A percentile compares a stretch with the other conserved stretches of the same genome.
Evolutionary conservation across 202 grass and related monocot genomes (phyloP).

Genomic region (Dendrocalamus latiflorus): DNA sequence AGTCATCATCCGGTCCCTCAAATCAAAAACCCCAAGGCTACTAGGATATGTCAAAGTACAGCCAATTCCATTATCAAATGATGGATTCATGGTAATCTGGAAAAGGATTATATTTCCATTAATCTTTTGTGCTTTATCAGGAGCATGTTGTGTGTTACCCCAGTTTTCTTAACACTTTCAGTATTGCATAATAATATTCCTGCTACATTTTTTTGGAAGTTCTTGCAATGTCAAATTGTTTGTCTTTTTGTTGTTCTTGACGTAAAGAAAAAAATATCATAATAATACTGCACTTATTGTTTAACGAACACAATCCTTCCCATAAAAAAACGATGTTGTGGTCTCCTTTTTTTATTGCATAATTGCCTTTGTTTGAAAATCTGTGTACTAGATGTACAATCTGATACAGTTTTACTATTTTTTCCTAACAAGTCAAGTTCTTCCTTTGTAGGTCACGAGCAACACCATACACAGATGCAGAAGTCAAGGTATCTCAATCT

Average conservation of each 20-base stretch:
- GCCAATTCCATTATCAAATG: neutral
- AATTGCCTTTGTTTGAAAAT: neutral
- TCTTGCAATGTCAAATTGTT: neutral
- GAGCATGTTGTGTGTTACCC: too few relatives aligned
- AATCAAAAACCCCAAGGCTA: too few relatives aligned
- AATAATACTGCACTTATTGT: neutral
- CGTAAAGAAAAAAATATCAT: neutral
- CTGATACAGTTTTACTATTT: neutral
- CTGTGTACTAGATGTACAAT: neutral
- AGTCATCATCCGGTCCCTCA: too few relatives aligned
- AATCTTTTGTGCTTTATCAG: neutral
- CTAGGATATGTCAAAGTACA: neutral
- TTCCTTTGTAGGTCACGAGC: slow-evolving; percentile 54
- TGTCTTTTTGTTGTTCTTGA: neutral
- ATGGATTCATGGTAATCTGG: neutral
- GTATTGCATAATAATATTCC: neutral
- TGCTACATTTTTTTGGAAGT: neutral
- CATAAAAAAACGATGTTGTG: too few relatives aligned
- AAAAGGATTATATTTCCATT: neutral
- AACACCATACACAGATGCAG: slow-evolving; percentile 80
- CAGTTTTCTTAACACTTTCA: too few relatives aligned
- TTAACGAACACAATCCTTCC: slow-evolving; percentile 7
- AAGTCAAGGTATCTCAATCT: slow-evolving; percentile 72
- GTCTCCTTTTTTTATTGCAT: neutral
- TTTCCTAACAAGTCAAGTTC: slow-evolving; percentile 7